Evolutionary conservation across 2,329 filamentous ascomycete genomes (phyloP), one percentile per base, ranked within the genome.

Genomic region (Venturia carpophila): DNA sequence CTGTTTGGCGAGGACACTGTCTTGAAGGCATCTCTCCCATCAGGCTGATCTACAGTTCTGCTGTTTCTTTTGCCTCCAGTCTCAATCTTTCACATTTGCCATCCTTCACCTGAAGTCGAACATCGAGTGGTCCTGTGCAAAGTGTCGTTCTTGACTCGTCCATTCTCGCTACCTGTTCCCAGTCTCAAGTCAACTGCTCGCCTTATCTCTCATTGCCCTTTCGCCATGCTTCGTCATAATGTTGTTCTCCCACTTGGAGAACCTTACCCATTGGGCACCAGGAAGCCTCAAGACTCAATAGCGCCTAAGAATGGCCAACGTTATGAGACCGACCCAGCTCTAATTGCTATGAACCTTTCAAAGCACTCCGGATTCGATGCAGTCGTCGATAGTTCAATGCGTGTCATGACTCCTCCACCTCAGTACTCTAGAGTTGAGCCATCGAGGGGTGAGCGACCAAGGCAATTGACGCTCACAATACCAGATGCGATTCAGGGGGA

Each of bases 351-450:
- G n/a, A 43, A 4, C 27, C 63, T 64, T 11, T 30, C 52, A 15
- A 49, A 42, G 34, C 63, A 64, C 19, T 55, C 63, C 13, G 63
- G 63, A 19, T 64, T 64, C 39, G 27, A 43, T 42, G 49, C 47
- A 27, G 34, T 41, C 10, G 45, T 52, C n/a, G 21, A 49, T 10
- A 52, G 39, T 39, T 21, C 37, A 34, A 58, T 34, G 37, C 47
- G 42, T 13, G 34, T 49, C 37, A 56, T 58, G 52, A 56, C 63
- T 41, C 63, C 63, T 42, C 63, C 63, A 9, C 63, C 63, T 27
- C 43, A 52, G 24, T 64, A 64, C 34, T 56, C 63, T 17, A 56
- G 63, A 43, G 10, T 56, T n/a, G 63, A 56, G 41, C 63, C 27
- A 41, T 45, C 52, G 37, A 61, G 19, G 39, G 5, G 24, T 21